Conservation (phyloP, 1,284 basidiomycete genomes). For the Cutaneotrichosporon sp. region DNA sequence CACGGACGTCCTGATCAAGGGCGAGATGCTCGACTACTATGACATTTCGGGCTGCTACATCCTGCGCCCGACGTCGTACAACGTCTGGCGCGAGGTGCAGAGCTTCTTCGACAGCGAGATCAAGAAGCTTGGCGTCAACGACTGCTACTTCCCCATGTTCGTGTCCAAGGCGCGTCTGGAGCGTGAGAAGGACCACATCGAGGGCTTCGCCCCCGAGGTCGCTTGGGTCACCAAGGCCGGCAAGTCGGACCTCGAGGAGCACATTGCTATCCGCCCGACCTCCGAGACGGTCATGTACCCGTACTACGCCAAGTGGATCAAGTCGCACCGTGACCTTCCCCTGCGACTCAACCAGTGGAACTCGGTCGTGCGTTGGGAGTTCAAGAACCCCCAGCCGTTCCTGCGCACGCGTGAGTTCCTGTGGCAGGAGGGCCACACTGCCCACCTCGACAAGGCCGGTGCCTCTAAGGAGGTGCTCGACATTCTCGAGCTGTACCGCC, state of each 20-base stretch:
- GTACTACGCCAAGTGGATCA: constrained; percentile 98
- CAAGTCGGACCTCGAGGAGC: constrained; percentile 88
- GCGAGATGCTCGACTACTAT: constrained; percentile 99
- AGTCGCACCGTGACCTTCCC: constrained; percentile 93
- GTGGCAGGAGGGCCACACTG: constrained; percentile 99
- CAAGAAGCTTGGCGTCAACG: constrained; percentile 91
- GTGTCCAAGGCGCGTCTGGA: constrained; percentile 89
- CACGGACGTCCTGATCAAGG: constrained; percentile 91
- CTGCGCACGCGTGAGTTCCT: constrained; percentile 97
- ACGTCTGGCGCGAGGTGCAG: constrained; percentile 95
- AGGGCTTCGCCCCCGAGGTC: constrained; percentile 99
- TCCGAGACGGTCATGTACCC: constrained; percentile 99
- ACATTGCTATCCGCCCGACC: constrained; percentile 95
- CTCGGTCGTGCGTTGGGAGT: constrained; percentile 98
- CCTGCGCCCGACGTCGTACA: constrained; percentile 94
- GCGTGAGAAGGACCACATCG: constrained; percentile 96
- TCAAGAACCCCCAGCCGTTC: constrained; percentile 99
- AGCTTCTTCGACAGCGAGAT: constrained; percentile 89
- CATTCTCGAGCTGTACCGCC: constrained; percentile 92
- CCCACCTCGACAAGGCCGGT: constrained; percentile 79
- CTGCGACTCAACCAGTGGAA: constrained; percentile 99
- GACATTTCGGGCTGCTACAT: constrained; percentile 98
- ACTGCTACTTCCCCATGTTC: constrained; percentile 99
- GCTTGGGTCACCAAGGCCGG: constrained; percentile 98
- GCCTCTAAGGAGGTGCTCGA: constrained; percentile 87